Percentiles rank a stretch among this genome's conserved stretches.
These are phyloP conservation scores for Rubroboletus pulcherrimus DNA, from an alignment of 768 basidiomycete species.

Conservation along the genomic window DNA sequence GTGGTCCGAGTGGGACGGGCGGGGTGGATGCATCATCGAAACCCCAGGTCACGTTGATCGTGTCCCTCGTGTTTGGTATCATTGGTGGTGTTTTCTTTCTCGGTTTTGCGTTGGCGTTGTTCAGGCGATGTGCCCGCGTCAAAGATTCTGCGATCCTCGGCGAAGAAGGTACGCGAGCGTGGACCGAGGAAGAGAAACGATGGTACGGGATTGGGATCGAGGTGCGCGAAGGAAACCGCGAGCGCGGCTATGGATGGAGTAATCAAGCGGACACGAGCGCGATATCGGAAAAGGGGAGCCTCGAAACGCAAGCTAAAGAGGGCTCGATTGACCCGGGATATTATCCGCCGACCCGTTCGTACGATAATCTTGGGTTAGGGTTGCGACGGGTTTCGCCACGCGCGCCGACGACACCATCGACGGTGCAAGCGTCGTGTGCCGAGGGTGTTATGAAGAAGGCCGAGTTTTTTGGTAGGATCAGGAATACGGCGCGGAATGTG, in stretches of 20 bases:
- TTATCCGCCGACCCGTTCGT: constrained; percentile 16
- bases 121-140: constrained; percentile 54
- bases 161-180: constrained; percentile 54
- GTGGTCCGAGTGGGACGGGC: constrained; percentile 22
- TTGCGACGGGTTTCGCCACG: constrained; percentile 48
- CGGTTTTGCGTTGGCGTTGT: constrained; percentile 49
- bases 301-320: constrained; percentile 25
- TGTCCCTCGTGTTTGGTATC: constrained; percentile 59
- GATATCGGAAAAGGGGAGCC: constrained; percentile 30
- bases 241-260: constrained; percentile 31
- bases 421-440: constrained; percentile 30
- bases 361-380: constrained; percentile 39
- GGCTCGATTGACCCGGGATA: constrained; percentile 14
- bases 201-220: constrained; percentile 59
- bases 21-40: constrained; percentile 43
- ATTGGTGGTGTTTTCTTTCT: constrained; percentile 57
- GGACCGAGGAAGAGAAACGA: constrained; percentile 60
- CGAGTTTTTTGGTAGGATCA: constrained; percentile 64
- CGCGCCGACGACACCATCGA: constrained; percentile 39
- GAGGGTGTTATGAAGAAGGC: constrained; percentile 65
- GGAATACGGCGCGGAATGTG: constrained; percentile 61
- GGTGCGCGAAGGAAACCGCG: constrained; percentile 9
- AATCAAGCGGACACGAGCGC: constrained; percentile 27
- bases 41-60: constrained; percentile 49
- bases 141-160: constrained; percentile 59